A percentile compares a stretch with the other conserved stretches of the same genome.
Conservation (phyloP, 768 basidiomycete genomes). For the Coprinellus aureogranulatus region DNA sequence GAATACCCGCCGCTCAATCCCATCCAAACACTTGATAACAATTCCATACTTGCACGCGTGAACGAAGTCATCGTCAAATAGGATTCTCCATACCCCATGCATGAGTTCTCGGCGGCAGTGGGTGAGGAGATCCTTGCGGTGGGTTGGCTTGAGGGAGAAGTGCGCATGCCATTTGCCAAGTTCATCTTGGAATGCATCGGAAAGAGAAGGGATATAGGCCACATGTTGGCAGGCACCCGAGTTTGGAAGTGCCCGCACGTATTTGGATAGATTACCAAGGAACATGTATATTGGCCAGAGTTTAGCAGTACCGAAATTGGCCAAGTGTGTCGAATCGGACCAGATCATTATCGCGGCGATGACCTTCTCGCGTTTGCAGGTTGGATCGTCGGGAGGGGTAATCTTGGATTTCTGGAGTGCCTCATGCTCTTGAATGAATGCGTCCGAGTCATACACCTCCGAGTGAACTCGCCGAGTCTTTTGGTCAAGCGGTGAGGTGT, state of each 20-base stretch:
- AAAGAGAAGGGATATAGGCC: conserved; percentile 18
- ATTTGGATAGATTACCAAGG: conserved; percentile 18
- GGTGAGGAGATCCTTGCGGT: not conserved
- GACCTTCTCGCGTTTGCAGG: conserved; percentile 4
- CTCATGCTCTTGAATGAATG: conserved; percentile 27
- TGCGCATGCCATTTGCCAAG: not conserved
- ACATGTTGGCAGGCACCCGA: conserved; percentile 14
- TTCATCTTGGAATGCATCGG: not conserved
- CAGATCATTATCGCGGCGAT: conserved; percentile 26
- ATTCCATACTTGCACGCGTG: conserved; percentile 1
- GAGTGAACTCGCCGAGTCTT: conserved; percentile 17
- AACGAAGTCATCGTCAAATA: conserved; percentile 7
- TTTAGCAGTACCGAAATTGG: conserved; percentile 14
- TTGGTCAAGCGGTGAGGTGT: conserved; percentile 1
- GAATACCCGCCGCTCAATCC: not conserved
- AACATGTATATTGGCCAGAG: conserved; percentile 18
- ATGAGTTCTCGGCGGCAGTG: conserved; percentile 3
- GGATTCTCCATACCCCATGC: not conserved
- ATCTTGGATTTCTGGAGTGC: conserved; percentile 14
- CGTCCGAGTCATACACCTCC: conserved; percentile 34
- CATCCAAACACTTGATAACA: conserved; percentile 4
- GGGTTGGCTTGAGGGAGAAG: not conserved
- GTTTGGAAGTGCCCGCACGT: conserved; percentile 12
- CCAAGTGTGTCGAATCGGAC: conserved; percentile 19
- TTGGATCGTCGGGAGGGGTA: conserved; percentile 21